Evolutionary conservation across 345 rosid species (phyloP).

Genomic region (Lagerstroemia speciosa): DNA sequence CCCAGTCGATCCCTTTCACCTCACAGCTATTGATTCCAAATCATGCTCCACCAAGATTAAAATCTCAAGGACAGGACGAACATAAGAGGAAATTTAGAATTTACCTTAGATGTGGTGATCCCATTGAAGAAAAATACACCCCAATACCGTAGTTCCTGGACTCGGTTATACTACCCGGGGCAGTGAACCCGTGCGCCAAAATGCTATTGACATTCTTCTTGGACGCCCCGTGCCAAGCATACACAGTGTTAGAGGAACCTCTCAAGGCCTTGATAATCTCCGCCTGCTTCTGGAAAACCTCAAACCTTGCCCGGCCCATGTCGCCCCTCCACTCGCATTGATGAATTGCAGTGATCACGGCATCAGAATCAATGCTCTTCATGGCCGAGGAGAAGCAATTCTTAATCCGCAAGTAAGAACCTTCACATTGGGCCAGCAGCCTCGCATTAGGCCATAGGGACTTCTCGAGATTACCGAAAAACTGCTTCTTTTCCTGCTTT

Average conservation of each 20-base stretch:
- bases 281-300: constrained; percentile 25
- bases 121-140: constrained; percentile 27
- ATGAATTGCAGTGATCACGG: constrained; percentile 25
- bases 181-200: constrained; percentile 34
- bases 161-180: constrained; percentile 15
- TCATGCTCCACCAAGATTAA: neutral
- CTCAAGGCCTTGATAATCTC: constrained; percentile 20
- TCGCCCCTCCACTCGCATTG: constrained; percentile 16
- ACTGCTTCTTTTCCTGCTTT: constrained; percentile 20
- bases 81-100: neutral
- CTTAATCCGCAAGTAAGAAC: constrained; percentile 11
- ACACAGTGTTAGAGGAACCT: constrained; percentile 19
- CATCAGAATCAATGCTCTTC: constrained; percentile 14
- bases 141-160: constrained; percentile 25
- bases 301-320: constrained; percentile 22
- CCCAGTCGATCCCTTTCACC: neutral
- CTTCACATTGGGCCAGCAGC: constrained; percentile 21
- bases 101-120: constrained; percentile 27
- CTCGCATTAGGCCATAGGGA: constrained; percentile 22
- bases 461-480: constrained; percentile 1
- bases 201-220: constrained; percentile 16
- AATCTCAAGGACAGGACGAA: neutral
- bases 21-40: neutral
- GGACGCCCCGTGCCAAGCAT: constrained; percentile 40
- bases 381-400: constrained; percentile 23